phyloP scores from a whole-genome alignment of 148 eudicot genomes.

The Fagopyrum esculentum region DNA sequence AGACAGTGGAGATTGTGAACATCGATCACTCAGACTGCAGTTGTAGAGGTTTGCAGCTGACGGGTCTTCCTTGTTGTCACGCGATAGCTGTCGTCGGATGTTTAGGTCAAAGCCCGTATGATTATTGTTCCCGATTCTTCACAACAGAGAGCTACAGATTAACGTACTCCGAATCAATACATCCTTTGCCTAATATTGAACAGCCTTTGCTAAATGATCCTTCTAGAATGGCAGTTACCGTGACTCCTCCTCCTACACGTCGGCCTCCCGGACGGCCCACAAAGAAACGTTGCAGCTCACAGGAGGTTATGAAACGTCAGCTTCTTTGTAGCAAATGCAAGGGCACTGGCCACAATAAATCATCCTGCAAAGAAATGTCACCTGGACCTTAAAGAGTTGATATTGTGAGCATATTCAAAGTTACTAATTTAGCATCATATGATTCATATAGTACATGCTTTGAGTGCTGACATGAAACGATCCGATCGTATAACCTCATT shows the following conservation, averaged over 20 bases:
- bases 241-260: conserved; percentile 85
- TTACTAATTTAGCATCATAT: not conserved
- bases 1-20: conserved; percentile 63
- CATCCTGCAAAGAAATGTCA: conserved; percentile 66
- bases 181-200: conserved; percentile 51
- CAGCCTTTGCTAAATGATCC: conserved; percentile 31
- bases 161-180: conserved; percentile 62
- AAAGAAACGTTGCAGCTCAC: conserved; percentile 46
- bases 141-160: conserved; percentile 52
- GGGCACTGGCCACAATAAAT: conserved; percentile 83
- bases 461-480: not conserved
- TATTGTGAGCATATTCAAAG: conserved; percentile 16
- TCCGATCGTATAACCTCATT: not conserved
- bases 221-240: conserved; percentile 43
- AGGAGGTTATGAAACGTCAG: conserved; percentile 62
- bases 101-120: conserved; percentile 44
- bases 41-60: conserved; percentile 81
- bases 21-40: conserved; percentile 68
- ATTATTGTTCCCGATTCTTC: conserved; percentile 63
- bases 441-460: not conserved
- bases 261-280: conserved; percentile 95
- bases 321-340: conserved; percentile 89
- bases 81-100: conserved; percentile 65
- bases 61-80: conserved; percentile 87
- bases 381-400: conserved; percentile 14